Conservation (phyloP, 805 yeast genomes). For the Candida argentea region DNA sequence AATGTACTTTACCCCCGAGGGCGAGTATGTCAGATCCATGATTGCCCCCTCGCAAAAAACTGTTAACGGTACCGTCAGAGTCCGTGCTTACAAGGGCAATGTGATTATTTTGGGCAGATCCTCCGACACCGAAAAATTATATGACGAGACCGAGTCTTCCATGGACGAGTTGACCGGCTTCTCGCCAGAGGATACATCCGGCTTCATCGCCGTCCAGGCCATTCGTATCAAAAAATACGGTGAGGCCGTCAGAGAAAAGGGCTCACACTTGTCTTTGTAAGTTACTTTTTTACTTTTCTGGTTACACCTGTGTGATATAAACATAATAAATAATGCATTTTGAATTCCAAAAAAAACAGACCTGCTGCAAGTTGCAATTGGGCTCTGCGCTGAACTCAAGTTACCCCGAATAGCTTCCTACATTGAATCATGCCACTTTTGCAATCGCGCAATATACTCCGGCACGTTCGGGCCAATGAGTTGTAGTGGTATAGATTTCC, state of each 20-base stretch:
- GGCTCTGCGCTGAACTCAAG: too few species aligned
- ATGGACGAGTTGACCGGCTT: constrained; percentile 99
- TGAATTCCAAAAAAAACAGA: too few species aligned
- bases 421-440: constrained; percentile 9
- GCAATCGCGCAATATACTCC: constrained; percentile 9
- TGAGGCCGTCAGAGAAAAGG: constrained; percentile 81
- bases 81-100: constrained; percentile 86
- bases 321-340: constrained; percentile 3
- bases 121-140: constrained; percentile 89
- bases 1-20: constrained; percentile 96
- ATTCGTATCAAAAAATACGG: constrained; percentile 98
- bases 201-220: constrained; percentile 96
- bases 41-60: constrained; percentile 90
- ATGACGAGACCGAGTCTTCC: constrained; percentile 96
- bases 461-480: constrained; percentile 20
- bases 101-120: constrained; percentile 84
- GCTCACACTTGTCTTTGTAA: constrained; percentile 41
- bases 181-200: constrained; percentile 93
- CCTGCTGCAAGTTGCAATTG: too few species aligned
- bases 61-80: constrained; percentile 94
- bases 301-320: too few species aligned
- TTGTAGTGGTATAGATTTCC: constrained; percentile 21
- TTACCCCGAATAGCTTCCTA: too few species aligned
- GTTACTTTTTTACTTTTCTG: too few species aligned
- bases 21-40: constrained; percentile 91